phyloP scores from a whole-genome alignment of 371 early-diverging fungal genomes.

The Caulochytrium protostelioides region DNA sequence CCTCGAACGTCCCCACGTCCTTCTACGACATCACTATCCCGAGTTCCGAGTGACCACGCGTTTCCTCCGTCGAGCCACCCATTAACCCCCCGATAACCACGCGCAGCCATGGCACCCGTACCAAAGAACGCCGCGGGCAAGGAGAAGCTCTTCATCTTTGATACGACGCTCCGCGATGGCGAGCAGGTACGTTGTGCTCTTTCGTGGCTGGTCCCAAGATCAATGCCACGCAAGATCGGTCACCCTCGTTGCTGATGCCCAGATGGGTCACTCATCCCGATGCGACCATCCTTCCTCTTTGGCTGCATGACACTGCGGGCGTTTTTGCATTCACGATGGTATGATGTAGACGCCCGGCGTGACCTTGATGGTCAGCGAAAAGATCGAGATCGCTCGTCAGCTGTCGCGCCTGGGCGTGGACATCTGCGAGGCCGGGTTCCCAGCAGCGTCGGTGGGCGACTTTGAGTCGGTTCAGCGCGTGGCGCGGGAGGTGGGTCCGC shows the following conservation, averaged over 20 bases:
- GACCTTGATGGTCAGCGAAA: conserved; percentile 71
- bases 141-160: conserved; percentile 73
- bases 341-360: conserved; percentile 69
- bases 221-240: too few relatives aligned
- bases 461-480: conserved; percentile 86
- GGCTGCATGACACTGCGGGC: too few relatives aligned
- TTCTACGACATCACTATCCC: too few relatives aligned
- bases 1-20: too few relatives aligned
- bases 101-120: too few relatives aligned
- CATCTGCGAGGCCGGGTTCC: conserved; percentile 86
- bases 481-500: conserved; percentile 67
- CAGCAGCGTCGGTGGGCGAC: conserved; percentile 76
- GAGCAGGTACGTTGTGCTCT: conserved; percentile 47
- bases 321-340: not conserved
- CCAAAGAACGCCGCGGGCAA: conserved; percentile 18
- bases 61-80: too few relatives aligned
- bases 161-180: conserved; percentile 85
- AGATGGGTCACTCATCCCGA: too few relatives aligned
- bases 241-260: too few relatives aligned
- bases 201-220: too few relatives aligned
- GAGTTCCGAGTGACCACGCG: too few relatives aligned
- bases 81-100: too few relatives aligned
- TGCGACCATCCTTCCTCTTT: too few relatives aligned
- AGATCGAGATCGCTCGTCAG: conserved; percentile 76
- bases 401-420: conserved; percentile 79